Evolutionary conservation across 1,139 yeast genomes (phyloP), one percentile per base, ranked within the genome.

Genomic region (Blastobotrys serpentis): DNA sequence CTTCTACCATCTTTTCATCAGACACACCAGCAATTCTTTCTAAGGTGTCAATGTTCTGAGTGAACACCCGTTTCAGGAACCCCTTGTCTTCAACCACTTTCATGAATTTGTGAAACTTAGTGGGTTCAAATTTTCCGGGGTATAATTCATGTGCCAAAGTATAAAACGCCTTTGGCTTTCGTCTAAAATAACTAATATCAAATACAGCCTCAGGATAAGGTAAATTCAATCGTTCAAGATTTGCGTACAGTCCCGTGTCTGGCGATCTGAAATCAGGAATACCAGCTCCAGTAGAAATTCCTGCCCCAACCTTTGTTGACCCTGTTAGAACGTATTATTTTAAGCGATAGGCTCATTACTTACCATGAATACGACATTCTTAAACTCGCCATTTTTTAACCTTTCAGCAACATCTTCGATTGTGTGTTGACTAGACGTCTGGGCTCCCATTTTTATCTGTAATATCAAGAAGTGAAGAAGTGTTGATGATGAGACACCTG

Each of bases 141-240:
- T 82, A 87, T 46, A 92, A 71, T 58, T 88, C 97, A 14, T 79
- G 79, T 0, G 96, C 95, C 48, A 90, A 72, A 0, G 87, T 80
- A 60, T 86, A 89, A 63, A 90, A 90, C 0, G 97, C 94, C 55
- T 78, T 74, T 0, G 98, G 98, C 46, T 78, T 76, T 49, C 82
- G 74, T 44, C 76, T 70, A 64, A 88, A 87, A 66, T 80, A 92
- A 26, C 82, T 89, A 29, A 90, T 84, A 62, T 89, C 98, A 65
- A 90, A 92, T 1, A 92, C 96, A 0, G 97, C 97, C 65, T 90
- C 98, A 0, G 98, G 94, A 62, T 79, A 89, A 3, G 98, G 98
- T 42, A 90, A 71, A 39, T 86, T 75, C 34, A 90, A 71, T 54
- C 80, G 76, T 39, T 86, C 78, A 49, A 92, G 71, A 63, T 92